A percentile compares a stretch with the other conserved stretches of the same genome.
These are phyloP conservation scores for Phalaenopsis hybrid DNA, from an alignment of 116 monocot species.

Conservation along the genomic window DNA sequence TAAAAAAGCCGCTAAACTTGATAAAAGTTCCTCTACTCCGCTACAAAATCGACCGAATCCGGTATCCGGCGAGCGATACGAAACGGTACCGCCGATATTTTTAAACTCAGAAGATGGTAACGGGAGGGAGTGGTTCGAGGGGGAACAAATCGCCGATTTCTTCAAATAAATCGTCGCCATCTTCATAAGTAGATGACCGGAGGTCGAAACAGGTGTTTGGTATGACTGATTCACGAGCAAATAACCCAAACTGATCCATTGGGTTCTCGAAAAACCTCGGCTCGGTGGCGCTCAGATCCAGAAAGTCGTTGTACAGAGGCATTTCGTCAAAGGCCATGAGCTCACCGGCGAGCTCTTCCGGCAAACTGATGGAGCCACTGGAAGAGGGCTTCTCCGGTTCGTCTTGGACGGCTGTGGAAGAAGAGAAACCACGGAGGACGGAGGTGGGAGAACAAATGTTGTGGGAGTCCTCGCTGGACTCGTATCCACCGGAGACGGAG, in stretches of 20 bases:
- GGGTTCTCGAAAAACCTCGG: conserved; percentile 10
- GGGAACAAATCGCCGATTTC: conserved; percentile 47
- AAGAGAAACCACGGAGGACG: conserved; percentile 42
- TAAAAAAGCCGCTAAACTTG: not conserved
- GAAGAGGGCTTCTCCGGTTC: not conserved
- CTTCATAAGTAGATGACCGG: conserved; percentile 6
- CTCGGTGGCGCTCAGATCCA: conserved; percentile 13
- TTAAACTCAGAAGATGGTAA: conserved; percentile 9
- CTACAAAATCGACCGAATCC: conserved; percentile 13
- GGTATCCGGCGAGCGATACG: conserved; percentile 12
- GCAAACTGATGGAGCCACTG: not conserved
- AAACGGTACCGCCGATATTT: not conserved
- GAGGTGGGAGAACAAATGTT: conserved; percentile 67
- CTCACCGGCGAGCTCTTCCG: conserved; percentile 9
- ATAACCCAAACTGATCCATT: not conserved
- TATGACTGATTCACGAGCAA: not conserved
- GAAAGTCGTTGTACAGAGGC: conserved; percentile 32
- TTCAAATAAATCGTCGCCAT: conserved; percentile 31
- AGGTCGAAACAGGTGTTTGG: not conserved
- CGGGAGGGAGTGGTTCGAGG: conserved; percentile 26
- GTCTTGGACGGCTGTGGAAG: not conserved
- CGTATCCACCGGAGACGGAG: conserved; percentile 16
- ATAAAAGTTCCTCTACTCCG: conserved; percentile 7
- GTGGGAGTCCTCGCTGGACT: conserved; percentile 46
- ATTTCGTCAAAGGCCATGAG: conserved; percentile 31